These are phyloP conservation scores for Xylariaceae sp. DNA, from an alignment of 2,329 filamentous ascomycete species.

Conservation along the genomic window DNA sequence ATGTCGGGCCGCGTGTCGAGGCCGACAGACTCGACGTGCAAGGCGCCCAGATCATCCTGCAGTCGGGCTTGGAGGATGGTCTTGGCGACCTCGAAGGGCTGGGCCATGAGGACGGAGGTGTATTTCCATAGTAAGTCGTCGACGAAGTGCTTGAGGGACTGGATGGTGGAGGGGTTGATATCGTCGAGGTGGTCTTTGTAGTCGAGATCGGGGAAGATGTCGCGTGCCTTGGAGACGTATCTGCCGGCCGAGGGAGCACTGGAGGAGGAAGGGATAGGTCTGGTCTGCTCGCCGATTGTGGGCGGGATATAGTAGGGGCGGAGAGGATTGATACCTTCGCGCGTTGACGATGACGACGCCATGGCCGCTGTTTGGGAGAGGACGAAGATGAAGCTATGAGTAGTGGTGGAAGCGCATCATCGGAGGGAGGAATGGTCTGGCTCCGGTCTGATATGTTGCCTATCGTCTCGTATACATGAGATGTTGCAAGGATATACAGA, in stretches of 20 bases:
- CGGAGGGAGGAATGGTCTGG: background rate
- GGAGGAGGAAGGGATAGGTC: constrained; percentile 40
- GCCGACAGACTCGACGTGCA: constrained; percentile 25
- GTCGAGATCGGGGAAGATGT: constrained; percentile 86
- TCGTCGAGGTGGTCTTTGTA: constrained; percentile 85
- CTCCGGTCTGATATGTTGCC: background rate
- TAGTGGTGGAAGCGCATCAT: constrained; percentile 10
- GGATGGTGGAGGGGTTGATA: constrained; percentile 69
- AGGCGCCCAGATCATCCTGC: constrained; percentile 48
- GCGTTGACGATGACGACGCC: constrained; percentile 33
- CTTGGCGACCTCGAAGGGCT: constrained; percentile 97
- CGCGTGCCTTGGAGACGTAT: constrained; percentile 68
- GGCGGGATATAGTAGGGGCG: constrained; percentile 63
- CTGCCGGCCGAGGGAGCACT: constrained; percentile 34
- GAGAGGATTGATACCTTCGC: constrained; percentile 56
- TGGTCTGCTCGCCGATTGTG: constrained; percentile 58
- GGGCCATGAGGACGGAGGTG: constrained; percentile 79
- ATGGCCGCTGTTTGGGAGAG: constrained; percentile 2
- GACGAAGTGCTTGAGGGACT: constrained; percentile 71
- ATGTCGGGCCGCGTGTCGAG: constrained; percentile 32
- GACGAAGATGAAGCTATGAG: background rate
- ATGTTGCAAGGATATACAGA: too few relatives aligned
- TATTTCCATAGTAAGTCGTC: constrained; percentile 93
- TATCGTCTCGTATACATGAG: too few relatives aligned
- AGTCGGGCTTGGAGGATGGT: constrained; percentile 77